Conservation (phyloP, 495 filamentous ascomycete genomes). For the Aspergillus olivimuriae region DNA sequence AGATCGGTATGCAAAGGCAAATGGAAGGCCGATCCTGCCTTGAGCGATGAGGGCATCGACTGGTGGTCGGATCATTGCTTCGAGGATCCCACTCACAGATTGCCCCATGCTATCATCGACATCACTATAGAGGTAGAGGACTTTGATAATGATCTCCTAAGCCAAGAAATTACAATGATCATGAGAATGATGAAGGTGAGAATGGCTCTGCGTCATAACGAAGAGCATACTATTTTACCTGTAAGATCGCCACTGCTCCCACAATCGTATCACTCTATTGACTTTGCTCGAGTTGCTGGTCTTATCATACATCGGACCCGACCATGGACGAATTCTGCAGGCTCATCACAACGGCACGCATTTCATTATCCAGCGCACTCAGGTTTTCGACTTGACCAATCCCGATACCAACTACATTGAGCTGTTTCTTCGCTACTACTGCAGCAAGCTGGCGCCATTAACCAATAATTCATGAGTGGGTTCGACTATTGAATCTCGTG, state of each 20-base stretch:
- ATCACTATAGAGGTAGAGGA: not conserved
- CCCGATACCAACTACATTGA: not conserved
- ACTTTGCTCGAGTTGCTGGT: constrained; percentile 7
- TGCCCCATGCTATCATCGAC: not conserved
- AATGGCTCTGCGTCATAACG: constrained; percentile 1
- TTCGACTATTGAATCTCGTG: too few relatives aligned
- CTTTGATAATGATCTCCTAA: not conserved
- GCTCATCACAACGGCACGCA: constrained; percentile 7
- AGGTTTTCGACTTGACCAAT: not conserved
- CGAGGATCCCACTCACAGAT: not conserved
- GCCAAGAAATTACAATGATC: constrained; percentile 6
- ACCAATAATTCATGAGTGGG: not conserved
- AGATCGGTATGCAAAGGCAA: not conserved
- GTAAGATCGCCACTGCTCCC: too few relatives aligned
- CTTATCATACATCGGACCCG: constrained; percentile 6
- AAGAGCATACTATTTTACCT: constrained; percentile 2
- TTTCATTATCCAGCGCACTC: constrained; percentile 8
- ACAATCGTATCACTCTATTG: not conserved
- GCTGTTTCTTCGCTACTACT: constrained; percentile 8
- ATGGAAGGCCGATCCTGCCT: too few relatives aligned
- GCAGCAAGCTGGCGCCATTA: constrained; percentile 3
- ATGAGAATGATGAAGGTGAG: constrained; percentile 7
- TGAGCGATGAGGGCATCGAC: too few relatives aligned
- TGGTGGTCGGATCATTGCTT: too few relatives aligned
- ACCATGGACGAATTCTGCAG: constrained; percentile 9